These are phyloP conservation scores for Talaromyces albobiverticillius DNA, from an alignment of 2,329 filamentous ascomycete genomes.

Conservation along the genomic window DNA sequence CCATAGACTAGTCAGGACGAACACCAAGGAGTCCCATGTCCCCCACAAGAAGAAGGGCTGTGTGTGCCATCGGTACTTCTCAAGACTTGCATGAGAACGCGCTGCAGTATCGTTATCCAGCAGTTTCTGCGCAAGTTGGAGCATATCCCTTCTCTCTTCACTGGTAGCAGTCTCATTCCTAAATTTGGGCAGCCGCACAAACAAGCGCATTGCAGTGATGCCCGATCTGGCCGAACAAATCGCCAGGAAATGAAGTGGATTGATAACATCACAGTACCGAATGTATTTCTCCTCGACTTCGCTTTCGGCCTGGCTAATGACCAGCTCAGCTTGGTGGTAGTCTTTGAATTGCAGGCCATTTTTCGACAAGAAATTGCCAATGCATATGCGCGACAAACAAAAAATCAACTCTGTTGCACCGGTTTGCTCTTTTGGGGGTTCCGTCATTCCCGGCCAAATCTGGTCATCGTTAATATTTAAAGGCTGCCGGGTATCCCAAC, in stretches of 20 bases:
- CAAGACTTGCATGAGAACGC: slow-evolving; percentile 22
- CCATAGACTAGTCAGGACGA: slow-evolving; percentile 26
- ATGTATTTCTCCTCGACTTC: slow-evolving; percentile 31
- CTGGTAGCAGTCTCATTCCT: slow-evolving; percentile 24
- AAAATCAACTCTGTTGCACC: slow-evolving; percentile 42
- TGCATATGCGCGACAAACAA: slow-evolving; percentile 26
- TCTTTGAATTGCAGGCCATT: neutral
- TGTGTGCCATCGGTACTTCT: slow-evolving; percentile 31
- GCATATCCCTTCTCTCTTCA: slow-evolving; percentile 20
- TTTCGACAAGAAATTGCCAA: neutral
- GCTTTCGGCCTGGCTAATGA: slow-evolving; percentile 28
- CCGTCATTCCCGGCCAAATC: slow-evolving; percentile 33
- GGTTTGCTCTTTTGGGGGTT: slow-evolving; percentile 23
- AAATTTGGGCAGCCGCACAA: slow-evolving; percentile 15
- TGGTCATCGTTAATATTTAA: neutral
- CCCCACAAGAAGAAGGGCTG: slow-evolving; percentile 35
- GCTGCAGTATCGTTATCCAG: slow-evolving; percentile 33
- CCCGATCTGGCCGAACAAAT: slow-evolving; percentile 43
- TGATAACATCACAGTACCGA: slow-evolving; percentile 30
- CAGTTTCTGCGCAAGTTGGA: slow-evolving; percentile 37
- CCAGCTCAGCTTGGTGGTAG: neutral
- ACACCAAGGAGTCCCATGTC: slow-evolving; percentile 32
- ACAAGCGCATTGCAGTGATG: slow-evolving; percentile 40
- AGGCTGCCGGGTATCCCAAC: neutral
- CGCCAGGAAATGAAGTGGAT: slow-evolving; percentile 43